Evolutionary conservation across 306 rosid genomes (phyloP).

Genomic region (Vachellia pachyceras): DNA sequence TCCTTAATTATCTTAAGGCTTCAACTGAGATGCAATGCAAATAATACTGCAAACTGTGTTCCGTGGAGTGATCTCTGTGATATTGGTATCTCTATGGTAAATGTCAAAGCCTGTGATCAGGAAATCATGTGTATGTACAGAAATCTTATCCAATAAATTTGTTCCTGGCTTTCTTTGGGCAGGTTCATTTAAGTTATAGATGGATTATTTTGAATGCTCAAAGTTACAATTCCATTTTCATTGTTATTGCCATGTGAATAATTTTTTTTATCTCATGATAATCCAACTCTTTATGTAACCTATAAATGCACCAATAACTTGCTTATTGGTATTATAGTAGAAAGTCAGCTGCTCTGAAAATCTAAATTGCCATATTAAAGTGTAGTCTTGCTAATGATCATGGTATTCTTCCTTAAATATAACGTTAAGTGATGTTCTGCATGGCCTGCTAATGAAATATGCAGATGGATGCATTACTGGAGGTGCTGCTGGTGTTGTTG

Average conservation of each 20-base stretch:
- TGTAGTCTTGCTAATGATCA: slow-evolving; percentile 32
- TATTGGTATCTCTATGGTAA: background rate
- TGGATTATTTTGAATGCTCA: background rate
- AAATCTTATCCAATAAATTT: background rate
- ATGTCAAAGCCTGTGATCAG: background rate
- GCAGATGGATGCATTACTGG: slow-evolving; percentile 94
- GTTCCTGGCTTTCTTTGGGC: background rate
- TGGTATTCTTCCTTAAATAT: slow-evolving; percentile 2
- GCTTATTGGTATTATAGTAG: background rate
- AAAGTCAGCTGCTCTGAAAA: background rate
- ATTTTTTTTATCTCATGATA: background rate
- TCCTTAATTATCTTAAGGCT: background rate
- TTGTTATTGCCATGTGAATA: background rate
- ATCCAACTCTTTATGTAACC: background rate
- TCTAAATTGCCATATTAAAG: slow-evolving; percentile 14
- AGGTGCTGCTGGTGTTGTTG: slow-evolving; percentile 88
- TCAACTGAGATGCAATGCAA: background rate
- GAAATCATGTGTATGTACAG: too few species aligned
- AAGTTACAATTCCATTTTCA: background rate
- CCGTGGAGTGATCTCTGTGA: background rate
- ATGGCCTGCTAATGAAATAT: slow-evolving; percentile 42
- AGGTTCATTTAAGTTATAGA: background rate
- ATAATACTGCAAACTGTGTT: background rate
- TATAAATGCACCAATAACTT: background rate
- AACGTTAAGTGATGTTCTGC: background rate